These are phyloP conservation scores for Pyrus bretschneideri DNA, from an alignment of 306 rosid genomes.

Conservation along the genomic window DNA sequence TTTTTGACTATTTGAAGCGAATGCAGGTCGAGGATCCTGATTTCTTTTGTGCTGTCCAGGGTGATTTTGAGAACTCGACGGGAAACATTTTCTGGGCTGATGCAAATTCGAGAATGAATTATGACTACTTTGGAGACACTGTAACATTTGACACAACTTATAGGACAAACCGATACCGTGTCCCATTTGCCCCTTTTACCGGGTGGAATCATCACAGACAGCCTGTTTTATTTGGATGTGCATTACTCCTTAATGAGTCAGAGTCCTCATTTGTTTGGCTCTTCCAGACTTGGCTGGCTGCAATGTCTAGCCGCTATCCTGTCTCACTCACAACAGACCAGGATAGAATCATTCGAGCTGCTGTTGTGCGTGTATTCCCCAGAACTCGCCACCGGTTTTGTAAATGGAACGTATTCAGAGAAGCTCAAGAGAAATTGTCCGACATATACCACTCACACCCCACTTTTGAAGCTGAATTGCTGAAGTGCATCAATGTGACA, in stretches of 20 bases:
- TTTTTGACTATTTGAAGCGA: constrained; percentile 31
- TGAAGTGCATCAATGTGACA: constrained; percentile 25
- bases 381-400: constrained; percentile 32
- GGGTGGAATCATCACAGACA: constrained; percentile 38
- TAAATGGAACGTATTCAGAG: constrained; percentile 28
- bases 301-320: constrained; percentile 30
- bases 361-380: constrained; percentile 21
- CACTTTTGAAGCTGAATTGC: constrained; percentile 24
- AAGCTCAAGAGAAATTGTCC: constrained; percentile 30
- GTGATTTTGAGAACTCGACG: constrained; percentile 17
- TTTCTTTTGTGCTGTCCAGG: constrained; percentile 35
- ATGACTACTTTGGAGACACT: constrained; percentile 31
- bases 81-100: constrained; percentile 37
- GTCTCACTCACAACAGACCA: constrained; percentile 32
- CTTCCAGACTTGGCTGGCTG: constrained; percentile 30
- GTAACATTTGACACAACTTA: constrained; percentile 33
- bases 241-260: constrained; percentile 33
- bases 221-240: constrained; percentile 40
- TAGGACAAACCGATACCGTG: constrained; percentile 29
- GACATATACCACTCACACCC: constrained; percentile 22
- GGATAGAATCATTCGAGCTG: constrained; percentile 31
- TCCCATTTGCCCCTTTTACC: constrained; percentile 40
- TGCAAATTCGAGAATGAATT: constrained; percentile 27
- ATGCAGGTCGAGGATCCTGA: constrained; percentile 29
- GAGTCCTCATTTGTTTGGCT: constrained; percentile 46